phyloP scores from a whole-genome alignment of 2,329 filamentous ascomycete species.

The Epichloe coenophiala region DNA sequence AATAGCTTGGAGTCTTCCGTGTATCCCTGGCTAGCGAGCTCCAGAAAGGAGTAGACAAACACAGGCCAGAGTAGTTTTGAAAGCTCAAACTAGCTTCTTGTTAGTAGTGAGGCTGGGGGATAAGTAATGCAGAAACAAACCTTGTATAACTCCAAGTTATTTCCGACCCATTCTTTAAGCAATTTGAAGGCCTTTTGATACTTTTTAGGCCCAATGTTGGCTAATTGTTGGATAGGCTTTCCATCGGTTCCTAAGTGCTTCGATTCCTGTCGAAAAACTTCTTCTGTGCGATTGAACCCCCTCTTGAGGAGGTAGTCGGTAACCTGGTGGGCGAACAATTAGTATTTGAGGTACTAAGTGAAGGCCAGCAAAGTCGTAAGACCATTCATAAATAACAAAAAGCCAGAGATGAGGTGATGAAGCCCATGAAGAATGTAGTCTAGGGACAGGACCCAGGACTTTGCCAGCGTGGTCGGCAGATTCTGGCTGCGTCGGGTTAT shows the following conservation, averaged over 20 bases:
- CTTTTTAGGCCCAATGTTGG: slow-evolving; percentile 61
- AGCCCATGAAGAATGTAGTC: not conserved
- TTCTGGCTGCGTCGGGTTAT: not conserved
- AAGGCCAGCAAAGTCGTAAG: not conserved
- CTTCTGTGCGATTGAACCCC: slow-evolving; percentile 84
- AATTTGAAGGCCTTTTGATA: slow-evolving; percentile 64
- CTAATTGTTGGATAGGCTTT: slow-evolving; percentile 54
- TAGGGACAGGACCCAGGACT: not conserved
- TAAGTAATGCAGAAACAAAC: slow-evolving; percentile 25
- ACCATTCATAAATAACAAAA: not conserved
- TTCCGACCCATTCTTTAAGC: slow-evolving; percentile 73
- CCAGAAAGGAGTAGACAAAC: slow-evolving; percentile 85
- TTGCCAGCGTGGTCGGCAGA: not conserved
- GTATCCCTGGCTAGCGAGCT: slow-evolving; percentile 61
- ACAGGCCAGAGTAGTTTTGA: slow-evolving; percentile 81
- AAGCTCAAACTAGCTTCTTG: slow-evolving; percentile 55
- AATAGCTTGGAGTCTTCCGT: slow-evolving; percentile 60
- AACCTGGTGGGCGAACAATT: slow-evolving; percentile 32
- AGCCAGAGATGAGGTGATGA: not conserved
- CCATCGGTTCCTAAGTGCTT: slow-evolving; percentile 71
- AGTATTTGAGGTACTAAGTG: slow-evolving; percentile 1
- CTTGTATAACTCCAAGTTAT: slow-evolving; percentile 89
- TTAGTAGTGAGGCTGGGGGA: not conserved
- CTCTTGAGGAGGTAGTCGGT: slow-evolving; percentile 95
- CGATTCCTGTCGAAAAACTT: slow-evolving; percentile 83